Evolutionary conservation across 2,329 filamentous ascomycete species (phyloP), one percentile per base, ranked within the genome.

Genomic region (Colletotrichum tamarilloi): DNA sequence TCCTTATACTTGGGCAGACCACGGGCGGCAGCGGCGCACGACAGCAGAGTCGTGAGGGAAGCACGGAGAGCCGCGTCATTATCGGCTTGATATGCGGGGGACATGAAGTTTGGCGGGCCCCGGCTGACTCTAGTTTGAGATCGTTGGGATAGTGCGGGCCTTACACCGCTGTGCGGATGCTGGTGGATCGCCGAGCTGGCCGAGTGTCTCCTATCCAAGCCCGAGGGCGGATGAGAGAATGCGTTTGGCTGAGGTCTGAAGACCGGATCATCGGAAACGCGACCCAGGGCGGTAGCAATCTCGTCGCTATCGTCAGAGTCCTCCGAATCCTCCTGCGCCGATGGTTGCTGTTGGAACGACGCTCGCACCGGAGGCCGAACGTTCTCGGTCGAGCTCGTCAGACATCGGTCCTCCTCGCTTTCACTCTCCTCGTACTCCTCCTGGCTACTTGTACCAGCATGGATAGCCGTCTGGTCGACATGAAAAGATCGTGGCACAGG

Each of bases 351-450:
- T 67, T 82, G 77, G 62, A 78, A 79, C 72, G 73, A 78, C 46
- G 78, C 76, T 74, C 57, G 81, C 65, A 63, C 79, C 68, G 67
- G 79, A 57, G 74, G 79, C 55, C 75, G 77, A 32, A 87, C 79
- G 69, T 89, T 87, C 77, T 92, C 90, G 58, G 85, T 87, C 16
- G 90, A 92, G 77, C 89, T 91, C 2, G 87, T 87, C 79, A 92
- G 81, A 12, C 90, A 77, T 16, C 88, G 90, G 78, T 98, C 95
- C 55, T 95, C 95, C 75, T 98, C 95, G 82, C 90, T 97, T 81
- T 97, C 95, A 75, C 93, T 97, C 85, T 98, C 95, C 42, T 97
- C 95, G 78, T 97, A 97, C 84, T 98, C 95, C 77, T 98, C 95
- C 81, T 98, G 95, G 79, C 95, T 97, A 82, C 95, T 97, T 38